phyloP scores from a whole-genome alignment of 2,329 filamentous ascomycete species.

The Nemania bipapillata region DNA sequence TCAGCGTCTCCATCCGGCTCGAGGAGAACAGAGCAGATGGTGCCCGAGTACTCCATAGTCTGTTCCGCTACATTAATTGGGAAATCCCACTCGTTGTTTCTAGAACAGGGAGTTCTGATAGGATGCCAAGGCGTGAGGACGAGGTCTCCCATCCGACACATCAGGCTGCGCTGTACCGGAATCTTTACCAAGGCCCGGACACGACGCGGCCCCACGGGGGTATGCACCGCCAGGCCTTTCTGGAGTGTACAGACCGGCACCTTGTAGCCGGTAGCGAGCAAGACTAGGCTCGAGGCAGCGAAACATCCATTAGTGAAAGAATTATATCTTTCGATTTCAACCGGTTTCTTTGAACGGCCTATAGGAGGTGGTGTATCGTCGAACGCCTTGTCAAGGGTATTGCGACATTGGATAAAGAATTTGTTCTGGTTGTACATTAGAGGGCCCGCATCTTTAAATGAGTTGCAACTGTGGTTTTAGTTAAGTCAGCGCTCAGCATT shows the following conservation, averaged over 20 bases:
- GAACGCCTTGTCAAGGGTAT: slow-evolving; percentile 62
- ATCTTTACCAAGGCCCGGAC: slow-evolving; percentile 66
- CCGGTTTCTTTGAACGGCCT: slow-evolving; percentile 52
- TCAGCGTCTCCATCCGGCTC: slow-evolving; percentile 57
- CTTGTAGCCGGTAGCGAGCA: slow-evolving; percentile 55
- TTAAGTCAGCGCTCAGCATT: background rate
- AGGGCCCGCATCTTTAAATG: slow-evolving; percentile 70
- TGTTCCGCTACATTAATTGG: slow-evolving; percentile 54
- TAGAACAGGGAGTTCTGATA: slow-evolving; percentile 52
- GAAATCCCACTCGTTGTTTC: slow-evolving; percentile 58
- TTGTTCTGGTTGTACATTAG: slow-evolving; percentile 65
- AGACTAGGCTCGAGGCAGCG: slow-evolving; percentile 60
- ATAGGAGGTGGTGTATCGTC: slow-evolving; percentile 57
- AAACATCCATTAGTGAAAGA: slow-evolving; percentile 69
- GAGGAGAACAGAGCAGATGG: slow-evolving; percentile 68
- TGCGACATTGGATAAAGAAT: slow-evolving; percentile 63
- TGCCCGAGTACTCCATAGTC: slow-evolving; percentile 59
- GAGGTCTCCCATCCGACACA: slow-evolving; percentile 61
- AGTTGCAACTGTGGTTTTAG: slow-evolving; percentile 59
- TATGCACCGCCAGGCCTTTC: slow-evolving; percentile 61
- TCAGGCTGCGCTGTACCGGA: slow-evolving; percentile 52
- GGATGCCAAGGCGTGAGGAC: slow-evolving; percentile 71
- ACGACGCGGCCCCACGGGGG: slow-evolving; percentile 60
- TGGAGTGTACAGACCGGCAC: slow-evolving; percentile 59
- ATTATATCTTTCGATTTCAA: no score